These are phyloP conservation scores for Aspergillus carbonarius DNA, from an alignment of 2,329 filamentous ascomycete genomes.

Conservation along the genomic window DNA sequence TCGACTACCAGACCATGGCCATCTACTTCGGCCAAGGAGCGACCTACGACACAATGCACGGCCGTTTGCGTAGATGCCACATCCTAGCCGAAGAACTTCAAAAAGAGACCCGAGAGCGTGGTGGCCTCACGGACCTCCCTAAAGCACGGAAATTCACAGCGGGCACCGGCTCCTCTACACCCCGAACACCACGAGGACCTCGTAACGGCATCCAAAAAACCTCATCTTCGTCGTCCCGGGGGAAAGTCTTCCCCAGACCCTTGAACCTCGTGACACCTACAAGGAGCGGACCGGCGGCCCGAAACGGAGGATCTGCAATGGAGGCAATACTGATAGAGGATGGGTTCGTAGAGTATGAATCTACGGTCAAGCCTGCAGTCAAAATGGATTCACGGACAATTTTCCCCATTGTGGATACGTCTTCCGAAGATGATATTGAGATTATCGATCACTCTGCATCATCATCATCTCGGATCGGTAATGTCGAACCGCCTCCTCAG, in stretches of 20 bases:
- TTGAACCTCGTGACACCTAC: constrained; percentile 4
- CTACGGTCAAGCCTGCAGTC: neutral
- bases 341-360: neutral
- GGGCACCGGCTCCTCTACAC: constrained; percentile 2
- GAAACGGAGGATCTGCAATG: neutral
- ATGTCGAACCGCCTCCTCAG: too few relatives aligned
- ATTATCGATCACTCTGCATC: too few relatives aligned
- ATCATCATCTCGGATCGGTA: too few relatives aligned
- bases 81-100: constrained; percentile 39
- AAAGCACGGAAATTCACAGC: neutral
- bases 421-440: too few relatives aligned
- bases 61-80: constrained; percentile 47
- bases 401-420: too few relatives aligned
- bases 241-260: neutral
- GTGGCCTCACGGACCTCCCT: constrained; percentile 15
- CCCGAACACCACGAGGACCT: constrained; percentile 17
- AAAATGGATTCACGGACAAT: too few relatives aligned
- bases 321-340: neutral
- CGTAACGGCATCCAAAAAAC: constrained; percentile 20
- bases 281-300: neutral
- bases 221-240: constrained; percentile 4
- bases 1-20: constrained; percentile 47
- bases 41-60: constrained; percentile 51
- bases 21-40: constrained; percentile 46
- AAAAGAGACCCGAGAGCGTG: constrained; percentile 22